Conservation (phyloP, 1,284 basidiomycete species). For the Sporisorium graminicola region DNA sequence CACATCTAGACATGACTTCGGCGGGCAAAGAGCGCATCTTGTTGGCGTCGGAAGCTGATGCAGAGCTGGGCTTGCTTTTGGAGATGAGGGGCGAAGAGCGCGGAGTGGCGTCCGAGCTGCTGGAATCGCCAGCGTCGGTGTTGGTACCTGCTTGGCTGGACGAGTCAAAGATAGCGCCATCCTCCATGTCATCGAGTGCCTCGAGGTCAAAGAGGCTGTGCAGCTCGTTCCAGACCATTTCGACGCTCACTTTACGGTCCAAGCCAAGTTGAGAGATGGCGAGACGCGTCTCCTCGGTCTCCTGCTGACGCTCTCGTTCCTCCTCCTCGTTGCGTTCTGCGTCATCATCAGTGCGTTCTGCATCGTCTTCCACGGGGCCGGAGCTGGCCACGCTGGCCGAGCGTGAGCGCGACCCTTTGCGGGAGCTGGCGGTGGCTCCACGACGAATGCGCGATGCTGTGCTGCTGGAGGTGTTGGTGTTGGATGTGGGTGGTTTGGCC, state of each 20-base stretch:
- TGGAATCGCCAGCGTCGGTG: slow-evolving; percentile 33
- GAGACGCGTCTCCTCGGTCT: slow-evolving; percentile 26
- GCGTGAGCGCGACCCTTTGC: slow-evolving; percentile 42
- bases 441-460: slow-evolving; percentile 26
- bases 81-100: slow-evolving; percentile 8
- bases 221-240: slow-evolving; percentile 54
- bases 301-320: slow-evolving; percentile 37
- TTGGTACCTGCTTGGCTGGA: slow-evolving; percentile 43
- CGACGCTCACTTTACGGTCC: slow-evolving; percentile 26
- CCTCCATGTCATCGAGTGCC: slow-evolving; percentile 60
- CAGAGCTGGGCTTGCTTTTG: slow-evolving; percentile 20
- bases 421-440: slow-evolving; percentile 3
- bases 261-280: slow-evolving; percentile 48
- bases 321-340: slow-evolving; percentile 39
- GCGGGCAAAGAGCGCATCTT: slow-evolving; percentile 14
- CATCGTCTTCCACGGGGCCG: slow-evolving; percentile 30
- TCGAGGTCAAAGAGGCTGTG: slow-evolving; percentile 55
- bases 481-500: slow-evolving; percentile 20
- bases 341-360: slow-evolving; percentile 38
- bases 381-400: slow-evolving; percentile 47
- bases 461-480: slow-evolving; percentile 4
- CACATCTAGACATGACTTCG: slow-evolving; percentile 24
- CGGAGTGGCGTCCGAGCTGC: slow-evolving; percentile 30
- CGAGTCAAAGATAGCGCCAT: slow-evolving; percentile 46
- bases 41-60: background rate